Base-by-base conservation (phyloP, 2,329 filamentous ascomycete species). In the Akanthomyces uredinophilus region DNA sequence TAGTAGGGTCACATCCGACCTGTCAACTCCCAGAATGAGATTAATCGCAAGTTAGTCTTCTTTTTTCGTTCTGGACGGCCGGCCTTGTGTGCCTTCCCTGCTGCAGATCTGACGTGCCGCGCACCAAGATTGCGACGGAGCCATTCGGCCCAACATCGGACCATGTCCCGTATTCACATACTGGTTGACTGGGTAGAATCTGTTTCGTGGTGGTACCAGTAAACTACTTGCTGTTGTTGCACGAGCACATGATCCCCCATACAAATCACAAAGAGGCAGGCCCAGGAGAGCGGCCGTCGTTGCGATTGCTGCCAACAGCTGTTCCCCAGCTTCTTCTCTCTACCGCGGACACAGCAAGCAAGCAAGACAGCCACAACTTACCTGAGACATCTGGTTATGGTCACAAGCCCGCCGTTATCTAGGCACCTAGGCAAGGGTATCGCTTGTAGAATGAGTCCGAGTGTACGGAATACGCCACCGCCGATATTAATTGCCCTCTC, bases 21-120 rank as follows among this genome's bases (percentile, higher is more conserved):
- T 47, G 57, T 52, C 57, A 60, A 60, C 47, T 46, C 24, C 13
- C 22, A 22, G 18, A 4, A 27, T 55, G 24, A 55, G 20, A 55
- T 32, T 24, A 27, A 29, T 43, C 22, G 22, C 10, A 52, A 20
- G 3, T 39, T 13, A 14, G 52, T 29, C 32, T 32, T 55, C 37
- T 24, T 18, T 24, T 57, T 57, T 57, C 18, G 10, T 54, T 54
- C 35, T 54, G 32, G 29, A 37, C 18, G 49, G 13, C 49, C 4
- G 27, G 7, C 22, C 29, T 50, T 50, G n/a, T 14, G 29, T 13
- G 24, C 11, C 35, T n/a, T 2, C 37, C 57, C 39, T 60, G 57
- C 39, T 60, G 57, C 57, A 60, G 57, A 60, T 60, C 57, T 46
- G 39, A 44, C 39, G 11, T 52, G 13, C 39, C 46, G 49, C 49